Base-by-base conservation (phyloP, 805 yeast genomes). In the Yarrowia sp. region DNA sequence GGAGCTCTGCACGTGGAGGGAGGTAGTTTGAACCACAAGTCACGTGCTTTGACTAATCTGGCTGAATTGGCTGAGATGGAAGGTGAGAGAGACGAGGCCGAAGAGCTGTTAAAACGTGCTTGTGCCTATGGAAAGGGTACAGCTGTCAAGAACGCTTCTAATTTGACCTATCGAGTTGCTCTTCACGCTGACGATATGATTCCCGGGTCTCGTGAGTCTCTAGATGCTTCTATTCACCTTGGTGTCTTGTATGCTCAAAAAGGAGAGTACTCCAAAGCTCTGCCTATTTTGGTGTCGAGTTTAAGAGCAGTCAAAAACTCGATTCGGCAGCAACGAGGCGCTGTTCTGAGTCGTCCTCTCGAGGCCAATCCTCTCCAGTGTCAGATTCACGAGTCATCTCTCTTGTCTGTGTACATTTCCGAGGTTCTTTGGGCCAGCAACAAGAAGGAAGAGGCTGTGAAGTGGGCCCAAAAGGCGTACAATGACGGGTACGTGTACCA, bases 361-460 rank as follows among this genome's bases (percentile, higher is more conserved):
- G 61, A 54, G 7, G 61, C 63, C 41, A 58, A 58, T 8, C 63
- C 63, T 8, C 51, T 58, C 8, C 12, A 21, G 0, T 19, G 38
- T 9, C 17, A 41, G 30, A 46, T 30, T 11, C 63, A 58, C 32
- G 51, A 58, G 33, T 30, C 49, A 6, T 41, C 63, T 12, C 21
- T 58, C 1, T 16, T 58, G 51, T 58, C 63, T 0, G 40, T 58
- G n/a, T 67, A 69, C 65, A 69, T 71, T 35, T 64, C 71, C 10
- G 74, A 71, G 52, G 65, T 70, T 9, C 44, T 71, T 24, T 71
- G 74, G 74, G 69, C 68, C 1, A 22, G 67, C 14, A 69, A 69
- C 8, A 43, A 65, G 10, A 46, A 52, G 24, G 33, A 56, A 16
- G 73, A 70, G n/a, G 74, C 72, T 0, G 65, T 70, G 12, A 38